phyloP scores from a whole-genome alignment of 495 filamentous ascomycete species.

The Xylaria flabelliformis region DNA sequence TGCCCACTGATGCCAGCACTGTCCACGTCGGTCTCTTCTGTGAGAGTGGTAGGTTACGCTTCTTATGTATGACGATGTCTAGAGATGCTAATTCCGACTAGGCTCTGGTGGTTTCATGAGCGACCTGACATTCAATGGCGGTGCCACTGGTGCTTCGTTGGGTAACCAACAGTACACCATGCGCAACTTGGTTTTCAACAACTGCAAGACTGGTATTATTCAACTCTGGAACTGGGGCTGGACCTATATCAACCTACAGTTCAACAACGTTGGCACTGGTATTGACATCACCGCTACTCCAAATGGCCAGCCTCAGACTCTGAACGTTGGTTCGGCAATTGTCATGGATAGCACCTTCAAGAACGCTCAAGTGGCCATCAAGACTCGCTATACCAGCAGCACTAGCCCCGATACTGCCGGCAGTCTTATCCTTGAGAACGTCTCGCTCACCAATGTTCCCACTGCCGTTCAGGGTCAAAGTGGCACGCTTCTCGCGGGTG shows the following conservation, averaged over 20 bases:
- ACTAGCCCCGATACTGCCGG: constrained; percentile 58
- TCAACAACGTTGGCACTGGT: constrained; percentile 68
- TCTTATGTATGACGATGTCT: neutral
- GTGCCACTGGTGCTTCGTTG: constrained; percentile 66
- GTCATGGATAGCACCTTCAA: constrained; percentile 77
- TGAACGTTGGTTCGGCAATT: constrained; percentile 63
- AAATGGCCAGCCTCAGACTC: constrained; percentile 41
- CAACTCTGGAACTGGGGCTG: constrained; percentile 63
- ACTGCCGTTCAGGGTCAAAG: constrained; percentile 64
- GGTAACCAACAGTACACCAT: constrained; percentile 87
- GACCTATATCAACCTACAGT: constrained; percentile 63
- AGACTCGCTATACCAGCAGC: constrained; percentile 64
- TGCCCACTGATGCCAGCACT: constrained; percentile 63
- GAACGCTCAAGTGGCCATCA: constrained; percentile 71
- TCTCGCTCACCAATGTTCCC: constrained; percentile 65
- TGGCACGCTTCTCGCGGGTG: constrained; percentile 63
- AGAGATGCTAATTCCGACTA: constrained; percentile 44
- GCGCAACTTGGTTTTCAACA: constrained; percentile 71
- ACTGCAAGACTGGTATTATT: constrained; percentile 61
- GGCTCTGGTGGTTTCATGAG: constrained; percentile 75
- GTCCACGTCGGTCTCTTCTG: constrained; percentile 78
- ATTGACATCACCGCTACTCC: constrained; percentile 64
- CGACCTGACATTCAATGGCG: constrained; percentile 72
- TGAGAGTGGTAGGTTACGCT: constrained; percentile 60
- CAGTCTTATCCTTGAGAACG: constrained; percentile 69